A percentile compares a stretch with the other conserved stretches of the same genome.
These are phyloP conservation scores for Phytopythium mirpurense DNA, from an alignment of 352 stramenopile species.

Conservation along the genomic window DNA sequence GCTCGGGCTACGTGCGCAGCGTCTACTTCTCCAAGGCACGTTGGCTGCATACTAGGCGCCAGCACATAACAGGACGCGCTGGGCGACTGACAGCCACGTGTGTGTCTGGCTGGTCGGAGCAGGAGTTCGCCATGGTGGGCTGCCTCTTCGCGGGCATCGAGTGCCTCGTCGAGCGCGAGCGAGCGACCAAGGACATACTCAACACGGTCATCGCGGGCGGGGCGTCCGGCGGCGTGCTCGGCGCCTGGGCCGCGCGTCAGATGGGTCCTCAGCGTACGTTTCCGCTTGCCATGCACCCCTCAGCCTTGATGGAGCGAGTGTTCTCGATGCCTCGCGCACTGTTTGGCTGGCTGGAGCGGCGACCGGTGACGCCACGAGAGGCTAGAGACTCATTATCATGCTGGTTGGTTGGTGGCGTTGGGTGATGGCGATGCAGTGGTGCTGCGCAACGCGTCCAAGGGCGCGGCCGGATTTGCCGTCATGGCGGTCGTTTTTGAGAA, in stretches of 20 bases:
- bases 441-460: constrained; percentile 65
- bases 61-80: too few species aligned
- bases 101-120: not conserved
- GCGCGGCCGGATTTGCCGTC: constrained; percentile 67
- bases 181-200: constrained; percentile 65
- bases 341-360: too few species aligned
- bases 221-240: constrained; percentile 56
- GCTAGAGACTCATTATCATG: too few species aligned
- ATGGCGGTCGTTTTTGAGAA: constrained; percentile 88
- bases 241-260: constrained; percentile 61
- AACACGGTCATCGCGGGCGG: constrained; percentile 75
- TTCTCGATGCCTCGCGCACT: too few species aligned
- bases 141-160: constrained; percentile 79
- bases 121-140: constrained; percentile 84
- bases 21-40: constrained; percentile 82
- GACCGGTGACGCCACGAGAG: too few species aligned
- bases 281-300: not conserved
- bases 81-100: too few species aligned
- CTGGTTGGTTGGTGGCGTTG: too few species aligned
- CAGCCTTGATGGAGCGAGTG: too few species aligned
- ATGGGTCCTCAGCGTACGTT: constrained; percentile 49
- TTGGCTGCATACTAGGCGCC: too few species aligned
- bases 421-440: constrained; percentile 54
- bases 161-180: constrained; percentile 81
- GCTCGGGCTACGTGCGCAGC: constrained; percentile 71